These are phyloP conservation scores for Monosporascus sp. DNA, from an alignment of 2,329 filamentous ascomycete species.

Conservation along the genomic window DNA sequence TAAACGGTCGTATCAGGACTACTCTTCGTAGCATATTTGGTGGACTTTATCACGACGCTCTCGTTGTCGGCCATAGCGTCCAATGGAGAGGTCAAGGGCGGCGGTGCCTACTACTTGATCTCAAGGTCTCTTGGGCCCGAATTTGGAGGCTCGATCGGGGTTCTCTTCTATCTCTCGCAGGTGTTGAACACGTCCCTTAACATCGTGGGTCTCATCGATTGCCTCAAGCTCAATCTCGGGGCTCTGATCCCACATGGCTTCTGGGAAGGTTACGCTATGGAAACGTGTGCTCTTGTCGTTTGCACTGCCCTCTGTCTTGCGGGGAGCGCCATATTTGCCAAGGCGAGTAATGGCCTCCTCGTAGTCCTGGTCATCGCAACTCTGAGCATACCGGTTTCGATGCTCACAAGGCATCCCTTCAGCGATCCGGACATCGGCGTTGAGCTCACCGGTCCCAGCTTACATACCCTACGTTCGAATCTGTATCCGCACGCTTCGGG, in stretches of 20 bases:
- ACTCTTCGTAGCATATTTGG: constrained; percentile 68
- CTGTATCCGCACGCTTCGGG: constrained; percentile 64
- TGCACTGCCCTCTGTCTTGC: constrained; percentile 74
- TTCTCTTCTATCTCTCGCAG: constrained; percentile 88
- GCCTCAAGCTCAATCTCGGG: constrained; percentile 71
- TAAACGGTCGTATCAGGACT: constrained; percentile 46
- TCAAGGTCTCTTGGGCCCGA: constrained; percentile 81
- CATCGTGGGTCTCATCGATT: constrained; percentile 79
- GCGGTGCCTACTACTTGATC: constrained; percentile 84
- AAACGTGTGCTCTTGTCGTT: constrained; percentile 63
- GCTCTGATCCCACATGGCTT: constrained; percentile 61
- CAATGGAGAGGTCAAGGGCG: constrained; percentile 82
- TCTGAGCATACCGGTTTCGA: constrained; percentile 77
- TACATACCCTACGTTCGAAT: constrained; percentile 67
- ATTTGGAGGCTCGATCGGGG: constrained; percentile 82
- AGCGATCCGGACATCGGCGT: constrained; percentile 55
- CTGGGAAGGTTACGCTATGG: constrained; percentile 73
- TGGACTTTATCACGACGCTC: constrained; percentile 79
- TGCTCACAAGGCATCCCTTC: constrained; percentile 64
- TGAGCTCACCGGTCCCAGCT: constrained; percentile 71
- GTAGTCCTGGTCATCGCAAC: constrained; percentile 67
- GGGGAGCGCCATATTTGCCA: constrained; percentile 74
- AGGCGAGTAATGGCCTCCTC: constrained; percentile 72
- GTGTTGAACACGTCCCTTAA: constrained; percentile 85
- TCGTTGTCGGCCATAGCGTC: constrained; percentile 86